Base-by-base conservation (phyloP, 2,329 filamentous ascomycete species). In the Penicillium sp. region DNA sequence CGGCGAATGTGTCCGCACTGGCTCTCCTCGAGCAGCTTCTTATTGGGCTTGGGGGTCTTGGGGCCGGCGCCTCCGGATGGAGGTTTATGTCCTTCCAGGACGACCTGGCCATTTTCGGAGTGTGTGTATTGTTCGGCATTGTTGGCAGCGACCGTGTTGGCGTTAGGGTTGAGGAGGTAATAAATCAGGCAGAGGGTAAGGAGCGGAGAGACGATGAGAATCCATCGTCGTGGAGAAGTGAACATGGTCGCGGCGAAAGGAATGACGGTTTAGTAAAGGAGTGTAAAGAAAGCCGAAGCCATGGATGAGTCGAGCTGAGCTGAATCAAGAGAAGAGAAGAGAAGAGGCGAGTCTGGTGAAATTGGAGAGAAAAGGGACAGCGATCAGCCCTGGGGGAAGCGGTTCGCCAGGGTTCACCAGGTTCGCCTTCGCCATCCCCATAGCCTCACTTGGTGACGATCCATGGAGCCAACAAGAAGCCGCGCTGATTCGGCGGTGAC, bases 171-270 rank as follows among this genome's bases (percentile, higher is more conserved):
- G 36, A 49, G 52, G 18, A 63, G 27, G 30, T 58, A 59, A 30
- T 60, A 63, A 17, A 64, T 29, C 5, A 63, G 23, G 12, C 50
- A 20, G 23, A 63, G 36, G 34, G 55, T 55, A 54, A 64, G 34
- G 52, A 64, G 32, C 13, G 61, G 61, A 44, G 62, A 57, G 52
- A 51, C 47, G 51, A 63, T 43, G 56, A 63, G 42, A 13, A 63
- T 45, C 61, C 62, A 62, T 59, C 61, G 59, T 54, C 59, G 55
- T 17, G 58, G 49, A 45, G 60, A 58, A 52, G 23, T 55, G 18
- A 59, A 56, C 61, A 63, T 63, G 45, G 29, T 62, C 34, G 30
- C 42, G 20, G 23, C 45, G 41, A 41, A 34, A 39, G 32, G 45
- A 54, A 33, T 46, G 40, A 9, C 24, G n/a, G 20, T 45, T 46